These are phyloP conservation scores for Fusarium gaditjirri DNA, from an alignment of 2,329 filamentous ascomycete genomes.

Conservation along the genomic window DNA sequence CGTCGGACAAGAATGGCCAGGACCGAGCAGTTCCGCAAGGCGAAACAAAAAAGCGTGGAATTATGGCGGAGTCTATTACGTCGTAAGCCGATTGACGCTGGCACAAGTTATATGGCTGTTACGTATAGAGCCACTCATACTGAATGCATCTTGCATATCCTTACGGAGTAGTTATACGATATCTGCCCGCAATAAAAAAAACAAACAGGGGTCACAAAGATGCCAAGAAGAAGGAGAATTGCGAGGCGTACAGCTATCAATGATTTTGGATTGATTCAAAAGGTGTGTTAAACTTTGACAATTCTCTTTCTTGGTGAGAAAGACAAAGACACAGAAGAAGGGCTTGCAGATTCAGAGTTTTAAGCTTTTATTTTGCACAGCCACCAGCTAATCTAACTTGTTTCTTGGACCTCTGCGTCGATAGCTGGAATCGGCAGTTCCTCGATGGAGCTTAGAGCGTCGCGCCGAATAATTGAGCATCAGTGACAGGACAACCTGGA, in stretches of 20 bases:
- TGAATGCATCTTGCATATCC: not conserved
- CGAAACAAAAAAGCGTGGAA: not conserved
- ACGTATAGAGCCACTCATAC: not conserved
- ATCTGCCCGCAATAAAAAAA: not conserved
- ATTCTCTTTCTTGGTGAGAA: not conserved
- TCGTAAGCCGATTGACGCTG: slow-evolving; percentile 6
- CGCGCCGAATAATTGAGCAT: slow-evolving; percentile 28
- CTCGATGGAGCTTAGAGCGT: slow-evolving; percentile 19
- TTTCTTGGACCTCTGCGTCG: not conserved
- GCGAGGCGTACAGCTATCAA: not conserved
- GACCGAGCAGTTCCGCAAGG: not conserved
- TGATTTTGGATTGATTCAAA: not conserved
- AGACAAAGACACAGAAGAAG: not conserved
- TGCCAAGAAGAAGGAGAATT: slow-evolving; percentile 1
- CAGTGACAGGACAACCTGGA: slow-evolving; percentile 32
- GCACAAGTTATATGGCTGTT: not conserved
- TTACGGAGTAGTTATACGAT: not conserved
- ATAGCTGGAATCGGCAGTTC: slow-evolving; percentile 22
- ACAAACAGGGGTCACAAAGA: not conserved
- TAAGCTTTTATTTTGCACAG: slow-evolving; percentile 33
- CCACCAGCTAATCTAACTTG: slow-evolving; percentile 13
- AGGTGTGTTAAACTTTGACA: not conserved
- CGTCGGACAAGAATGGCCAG: slow-evolving; percentile 6
- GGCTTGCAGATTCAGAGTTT: slow-evolving; percentile 22
- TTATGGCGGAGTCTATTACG: slow-evolving; percentile 8